Evolutionary conservation across 2,329 filamentous ascomycete species (phyloP).

Genomic region (Sporothrix pseudoabietina): DNA sequence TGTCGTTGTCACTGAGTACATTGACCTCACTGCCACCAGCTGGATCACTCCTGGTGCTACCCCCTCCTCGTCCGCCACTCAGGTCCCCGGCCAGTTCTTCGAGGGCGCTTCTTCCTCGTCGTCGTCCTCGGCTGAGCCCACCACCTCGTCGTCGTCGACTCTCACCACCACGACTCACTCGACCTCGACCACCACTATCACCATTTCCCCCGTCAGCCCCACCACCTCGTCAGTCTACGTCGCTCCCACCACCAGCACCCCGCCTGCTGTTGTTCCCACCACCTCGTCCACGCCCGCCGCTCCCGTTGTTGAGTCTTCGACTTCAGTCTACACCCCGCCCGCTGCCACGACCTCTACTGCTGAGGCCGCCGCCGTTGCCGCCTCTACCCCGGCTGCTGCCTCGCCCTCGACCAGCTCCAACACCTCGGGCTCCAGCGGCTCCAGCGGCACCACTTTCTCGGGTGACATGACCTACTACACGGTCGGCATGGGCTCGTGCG

Average conservation of each 20-base stretch:
- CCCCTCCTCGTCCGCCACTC: slow-evolving; percentile 31
- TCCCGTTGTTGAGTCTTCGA: slow-evolving; percentile 19
- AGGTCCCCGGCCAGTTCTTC: slow-evolving; percentile 42
- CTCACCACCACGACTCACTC: neutral
- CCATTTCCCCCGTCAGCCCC: neutral
- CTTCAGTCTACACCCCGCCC: slow-evolving; percentile 12
- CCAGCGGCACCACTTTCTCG: slow-evolving; percentile 43
- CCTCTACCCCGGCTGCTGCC: slow-evolving; percentile 33
- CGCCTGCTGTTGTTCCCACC: slow-evolving; percentile 28
- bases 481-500: slow-evolving; percentile 70
- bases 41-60: slow-evolving; percentile 44
- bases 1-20: slow-evolving; percentile 52
- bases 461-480: slow-evolving; percentile 77
- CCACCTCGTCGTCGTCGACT: neutral
- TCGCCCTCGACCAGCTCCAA: slow-evolving; percentile 33
- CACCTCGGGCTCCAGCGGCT: slow-evolving; percentile 34
- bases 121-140: neutral
- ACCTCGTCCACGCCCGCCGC: slow-evolving; percentile 30
- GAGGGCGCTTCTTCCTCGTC: slow-evolving; percentile 36
- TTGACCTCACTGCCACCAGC: slow-evolving; percentile 54
- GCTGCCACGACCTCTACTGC: slow-evolving; percentile 27
- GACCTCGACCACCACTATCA: slow-evolving; percentile 8
- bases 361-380: slow-evolving; percentile 28
- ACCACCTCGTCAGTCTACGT: slow-evolving; percentile 14
- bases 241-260: slow-evolving; percentile 20